Base-by-base conservation (phyloP, 2,329 filamentous ascomycete genomes). In the Colletotrichum chlorophyti region DNA sequence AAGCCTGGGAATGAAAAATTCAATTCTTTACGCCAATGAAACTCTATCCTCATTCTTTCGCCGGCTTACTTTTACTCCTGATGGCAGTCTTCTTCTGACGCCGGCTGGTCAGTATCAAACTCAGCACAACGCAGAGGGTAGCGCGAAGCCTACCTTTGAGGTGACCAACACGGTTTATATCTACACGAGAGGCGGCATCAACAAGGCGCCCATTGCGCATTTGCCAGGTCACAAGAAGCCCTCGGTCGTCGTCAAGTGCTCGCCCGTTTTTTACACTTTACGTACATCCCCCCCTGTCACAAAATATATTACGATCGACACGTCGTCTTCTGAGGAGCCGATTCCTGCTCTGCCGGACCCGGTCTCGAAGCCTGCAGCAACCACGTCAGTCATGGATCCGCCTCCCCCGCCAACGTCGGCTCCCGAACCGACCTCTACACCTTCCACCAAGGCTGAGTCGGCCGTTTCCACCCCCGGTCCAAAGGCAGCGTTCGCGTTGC, bases 141-240 rank as follows among this genome's bases (percentile, higher is more conserved):
- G 93, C 62, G 76, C 81, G 2, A 96, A 93, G 72, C 83, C 86
- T 0, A 83, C 83, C 1, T 94, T 95, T 65, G 94, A 99, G 65
- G 84, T 97, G 48, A 93, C 91, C 66, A 99, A 99, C 70, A 99
- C 95, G 0, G 96, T 99, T 19, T 99, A 99, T 74, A 95, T 99
- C 51, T 99, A 99, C 74, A 97, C 94, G 0, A 84, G 95, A 66
- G 95, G 93, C 26, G 95, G 95, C 21, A 92, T 99, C 69, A 98
- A 97, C 76, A 97, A 96, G 72, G 93, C 95, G 1, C 95, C 95
- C 3, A 90, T 98, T 55, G 93, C 94, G 6, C 95, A 98, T 74
- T 82, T 99, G 6, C 95, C 95, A 0, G 95, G 95, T 2, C 94
- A 98, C 75, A 99, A 97, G 80, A 99, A 99, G 74, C 95, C 95